phyloP scores from a whole-genome alignment of 495 filamentous ascomycete genomes.

The Penicillium tannophilum region DNA sequence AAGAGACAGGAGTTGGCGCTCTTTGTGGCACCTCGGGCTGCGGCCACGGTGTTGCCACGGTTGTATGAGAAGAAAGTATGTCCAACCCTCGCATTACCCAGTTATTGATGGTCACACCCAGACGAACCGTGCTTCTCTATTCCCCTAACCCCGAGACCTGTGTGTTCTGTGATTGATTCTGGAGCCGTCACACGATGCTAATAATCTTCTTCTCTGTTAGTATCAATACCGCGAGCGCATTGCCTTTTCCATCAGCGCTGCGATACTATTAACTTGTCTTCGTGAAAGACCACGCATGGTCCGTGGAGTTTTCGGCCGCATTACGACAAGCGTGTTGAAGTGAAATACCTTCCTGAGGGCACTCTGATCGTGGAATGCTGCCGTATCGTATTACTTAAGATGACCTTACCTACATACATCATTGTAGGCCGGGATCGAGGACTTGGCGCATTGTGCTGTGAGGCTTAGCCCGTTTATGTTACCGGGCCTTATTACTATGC shows the following conservation, averaged over 20 bases:
- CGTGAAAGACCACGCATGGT: constrained; percentile 66
- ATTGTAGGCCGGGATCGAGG: neutral
- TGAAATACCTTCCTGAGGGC: constrained; percentile 8
- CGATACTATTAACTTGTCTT: constrained; percentile 72
- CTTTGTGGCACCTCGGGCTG: constrained; percentile 83
- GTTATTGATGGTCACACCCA: constrained; percentile 29
- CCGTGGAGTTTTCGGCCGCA: constrained; percentile 71
- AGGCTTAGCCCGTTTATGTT: neutral
- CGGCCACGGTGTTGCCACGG: constrained; percentile 75
- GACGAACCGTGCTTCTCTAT: neutral
- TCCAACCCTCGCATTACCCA: constrained; percentile 21
- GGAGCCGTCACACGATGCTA: constrained; percentile 21
- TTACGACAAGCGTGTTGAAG: constrained; percentile 60
- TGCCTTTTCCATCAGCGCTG: constrained; percentile 73
- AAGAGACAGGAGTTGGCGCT: constrained; percentile 78
- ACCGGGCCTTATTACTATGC: too few species aligned
- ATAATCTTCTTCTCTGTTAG: constrained; percentile 37
- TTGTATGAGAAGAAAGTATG: constrained; percentile 65
- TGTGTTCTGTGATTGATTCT: constrained; percentile 10
- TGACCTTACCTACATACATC: neutral
- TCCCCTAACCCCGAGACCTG: neutral
- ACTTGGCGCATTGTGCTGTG: neutral
- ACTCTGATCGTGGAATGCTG: neutral
- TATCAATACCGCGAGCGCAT: constrained; percentile 75
- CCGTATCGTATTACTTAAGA: constrained; percentile 19